These are phyloP conservation scores for Schoenoplectus tabernaemontani DNA, from an alignment of 202 grass and related monocot species.

Conservation along the genomic window DNA sequence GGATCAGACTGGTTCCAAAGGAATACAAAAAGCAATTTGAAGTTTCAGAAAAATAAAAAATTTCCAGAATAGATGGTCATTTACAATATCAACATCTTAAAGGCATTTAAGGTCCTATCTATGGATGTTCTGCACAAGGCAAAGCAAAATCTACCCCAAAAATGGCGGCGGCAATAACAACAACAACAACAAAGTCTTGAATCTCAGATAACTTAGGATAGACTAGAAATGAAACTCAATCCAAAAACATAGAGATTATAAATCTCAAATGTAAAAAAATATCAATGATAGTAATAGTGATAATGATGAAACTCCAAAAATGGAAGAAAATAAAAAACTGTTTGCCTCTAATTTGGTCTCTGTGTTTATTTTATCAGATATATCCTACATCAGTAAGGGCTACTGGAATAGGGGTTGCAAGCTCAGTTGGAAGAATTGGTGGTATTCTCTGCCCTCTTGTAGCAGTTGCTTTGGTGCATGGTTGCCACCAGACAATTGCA, in stretches of 20 bases:
- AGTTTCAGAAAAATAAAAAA: neutral
- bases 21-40: neutral
- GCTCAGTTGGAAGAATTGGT: constrained; percentile 84
- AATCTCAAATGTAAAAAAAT: no score
- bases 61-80: neutral
- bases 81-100: neutral
- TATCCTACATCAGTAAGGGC: constrained; percentile 82
- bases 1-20: neutral
- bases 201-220: no score
- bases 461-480: constrained; percentile 71
- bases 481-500: constrained; percentile 60
- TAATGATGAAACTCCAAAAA: no score
- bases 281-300: no score
- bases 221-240: no score
- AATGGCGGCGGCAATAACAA: neutral
- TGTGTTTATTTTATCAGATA: constrained; percentile 36
- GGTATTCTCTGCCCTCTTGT: constrained; percentile 92
- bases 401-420: constrained; percentile 70
- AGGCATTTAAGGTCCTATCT: neutral
- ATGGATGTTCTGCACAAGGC: neutral
- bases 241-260: no score
- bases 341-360: neutral
- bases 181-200: no score
- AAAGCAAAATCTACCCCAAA: neutral
- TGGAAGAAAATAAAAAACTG: neutral